Base-by-base conservation (phyloP, 805 yeast genomes). In the Citeromyces matritensis region DNA sequence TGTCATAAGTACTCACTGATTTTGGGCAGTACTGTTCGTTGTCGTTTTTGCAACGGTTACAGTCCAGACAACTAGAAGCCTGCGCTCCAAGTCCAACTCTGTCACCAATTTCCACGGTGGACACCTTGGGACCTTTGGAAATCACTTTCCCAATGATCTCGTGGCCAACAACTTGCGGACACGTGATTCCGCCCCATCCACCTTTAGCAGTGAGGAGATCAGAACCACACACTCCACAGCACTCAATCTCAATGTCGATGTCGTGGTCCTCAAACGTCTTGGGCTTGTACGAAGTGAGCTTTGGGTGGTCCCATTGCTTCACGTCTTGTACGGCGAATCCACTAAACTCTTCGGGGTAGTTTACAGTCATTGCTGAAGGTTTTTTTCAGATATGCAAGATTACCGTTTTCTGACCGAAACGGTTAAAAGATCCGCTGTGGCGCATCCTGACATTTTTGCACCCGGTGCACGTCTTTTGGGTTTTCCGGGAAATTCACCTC, bases 141-240 rank as follows among this genome's bases (percentile, higher is more conserved):
- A 56, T 54, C 10, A 56, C 53, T 31, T 53, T 53, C 27, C 67
- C 67, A 19, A 60, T 43, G 40, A 60, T 56, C 43, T 60, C 67
- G 43, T 60, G 67, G 24, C 67, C 67, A n/a, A 70, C 77, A 39
- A 65, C 59, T 44, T 60, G 63, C 10, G 66, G 55, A 35, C 47
- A 37, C 13, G 50, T 45, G 41, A 42, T 42, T 25, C 50, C 41
- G 31, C 57, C 63, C 79, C 79, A 72, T 33, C 55, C 58, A 38
- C 69, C 74, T 34, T 53, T 50, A 27, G 69, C 59, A 17, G 67
- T 59, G 51, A 65, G 65, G 28, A 68, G 45, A 43, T 76, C 83
- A 23, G 73, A 63, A 12, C 82, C 85, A 55, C 85, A 76, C 8
- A 76, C 57, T 43, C 80, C 80, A 51, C 79, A 72, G 36, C 69